phyloP scores from a whole-genome alignment of 805 yeast species.

The Wickerhamiella sergipiensis region DNA sequence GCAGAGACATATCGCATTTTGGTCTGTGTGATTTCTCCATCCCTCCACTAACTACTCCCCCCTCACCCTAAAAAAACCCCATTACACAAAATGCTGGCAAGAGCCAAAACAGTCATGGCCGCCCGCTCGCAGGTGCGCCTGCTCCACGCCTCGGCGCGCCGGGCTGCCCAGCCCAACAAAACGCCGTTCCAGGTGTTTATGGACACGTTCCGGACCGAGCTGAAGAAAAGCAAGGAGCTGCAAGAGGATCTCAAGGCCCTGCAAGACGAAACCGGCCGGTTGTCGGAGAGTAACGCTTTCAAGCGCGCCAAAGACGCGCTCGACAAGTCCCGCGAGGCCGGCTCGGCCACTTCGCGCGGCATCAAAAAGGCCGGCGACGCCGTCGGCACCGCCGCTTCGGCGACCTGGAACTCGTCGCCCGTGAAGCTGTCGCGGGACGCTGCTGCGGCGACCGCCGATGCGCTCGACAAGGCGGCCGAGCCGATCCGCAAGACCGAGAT shows the following conservation, averaged over 20 bases:
- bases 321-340: slow-evolving; percentile 62
- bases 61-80: background rate
- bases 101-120: background rate
- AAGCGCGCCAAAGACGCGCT: slow-evolving; percentile 87
- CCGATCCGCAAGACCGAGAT: slow-evolving; percentile 86
- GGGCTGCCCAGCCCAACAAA: slow-evolving; percentile 11
- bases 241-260: slow-evolving; percentile 88
- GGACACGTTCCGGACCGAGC: slow-evolving; percentile 82
- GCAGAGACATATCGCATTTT: background rate
- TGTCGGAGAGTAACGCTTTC: slow-evolving; percentile 89
- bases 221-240: slow-evolving; percentile 79
- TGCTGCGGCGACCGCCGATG: slow-evolving; percentile 69
- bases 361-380: slow-evolving; percentile 84
- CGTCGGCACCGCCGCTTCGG: slow-evolving; percentile 76
- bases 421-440: slow-evolving; percentile 80
- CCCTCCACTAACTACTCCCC: too few relatives aligned
- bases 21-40: background rate
- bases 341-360: slow-evolving; percentile 56
- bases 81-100: background rate
- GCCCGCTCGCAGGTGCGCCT: background rate
- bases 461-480: slow-evolving; percentile 69
- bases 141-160: background rate
- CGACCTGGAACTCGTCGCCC: slow-evolving; percentile 94
- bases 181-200: slow-evolving; percentile 80
- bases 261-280: slow-evolving; percentile 88